Conservation (phyloP, 495 filamentous ascomycete genomes). For the Aspergillus cristatus region DNA sequence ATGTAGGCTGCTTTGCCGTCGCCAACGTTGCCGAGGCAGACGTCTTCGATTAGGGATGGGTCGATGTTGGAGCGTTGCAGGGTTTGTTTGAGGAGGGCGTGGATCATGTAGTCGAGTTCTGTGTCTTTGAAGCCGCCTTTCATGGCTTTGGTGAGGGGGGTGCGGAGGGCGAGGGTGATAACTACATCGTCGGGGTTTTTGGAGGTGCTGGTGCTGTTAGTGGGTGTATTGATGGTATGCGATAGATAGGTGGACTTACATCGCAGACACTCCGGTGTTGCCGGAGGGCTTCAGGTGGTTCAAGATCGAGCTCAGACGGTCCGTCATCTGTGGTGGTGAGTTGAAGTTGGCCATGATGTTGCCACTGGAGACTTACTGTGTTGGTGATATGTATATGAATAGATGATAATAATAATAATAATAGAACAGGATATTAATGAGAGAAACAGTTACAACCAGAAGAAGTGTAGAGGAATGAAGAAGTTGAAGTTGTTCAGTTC, state of each 20-base stretch:
- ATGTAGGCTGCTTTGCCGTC: constrained; percentile 86
- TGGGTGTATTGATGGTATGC: constrained; percentile 2
- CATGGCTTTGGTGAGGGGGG: constrained; percentile 64
- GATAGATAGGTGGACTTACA: constrained; percentile 56
- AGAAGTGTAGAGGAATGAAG: not conserved
- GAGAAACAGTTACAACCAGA: not conserved
- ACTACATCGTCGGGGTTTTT: constrained; percentile 96
- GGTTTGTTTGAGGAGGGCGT: constrained; percentile 69
- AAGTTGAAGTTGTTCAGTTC: too few species aligned
- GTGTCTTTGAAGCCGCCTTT: constrained; percentile 96
- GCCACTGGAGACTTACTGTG: too few species aligned
- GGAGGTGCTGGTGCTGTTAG: constrained; percentile 52
- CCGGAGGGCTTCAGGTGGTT: constrained; percentile 71
- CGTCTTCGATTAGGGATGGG: constrained; percentile 79
- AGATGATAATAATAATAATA: too few species aligned
- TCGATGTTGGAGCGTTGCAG: constrained; percentile 66
- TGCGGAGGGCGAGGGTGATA: constrained; percentile 74
- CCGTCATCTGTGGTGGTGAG: constrained; percentile 15
- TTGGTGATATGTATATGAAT: too few species aligned
- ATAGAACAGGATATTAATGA: too few species aligned
- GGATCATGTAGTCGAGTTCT: constrained; percentile 74
- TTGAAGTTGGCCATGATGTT: too few species aligned
- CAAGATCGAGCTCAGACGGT: constrained; percentile 78
- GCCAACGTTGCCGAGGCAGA: constrained; percentile 83
- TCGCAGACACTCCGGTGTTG: constrained; percentile 46